phyloP scores from a whole-genome alignment of 805 yeast genomes.

The Teunomyces kruisii region DNA sequence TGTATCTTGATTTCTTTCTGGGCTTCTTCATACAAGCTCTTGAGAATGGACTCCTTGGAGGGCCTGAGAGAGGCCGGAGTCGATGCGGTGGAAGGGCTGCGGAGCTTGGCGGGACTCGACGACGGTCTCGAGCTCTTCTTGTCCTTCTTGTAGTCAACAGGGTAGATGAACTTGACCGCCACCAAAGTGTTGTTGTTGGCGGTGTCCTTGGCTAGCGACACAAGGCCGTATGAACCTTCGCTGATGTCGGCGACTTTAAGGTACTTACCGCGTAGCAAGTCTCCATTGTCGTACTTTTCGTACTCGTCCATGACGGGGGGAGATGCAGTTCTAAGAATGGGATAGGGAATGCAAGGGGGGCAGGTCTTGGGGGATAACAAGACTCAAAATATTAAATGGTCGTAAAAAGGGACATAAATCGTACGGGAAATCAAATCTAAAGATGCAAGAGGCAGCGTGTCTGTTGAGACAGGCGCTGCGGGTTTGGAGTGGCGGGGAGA shows the following conservation, averaged over 20 bases:
- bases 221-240: constrained; percentile 93
- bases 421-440: constrained; percentile 2
- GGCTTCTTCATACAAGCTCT: constrained; percentile 51
- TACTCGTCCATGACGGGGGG: constrained; percentile 36
- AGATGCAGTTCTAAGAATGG: background rate
- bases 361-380: background rate
- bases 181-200: constrained; percentile 49
- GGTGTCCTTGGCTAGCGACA: constrained; percentile 79
- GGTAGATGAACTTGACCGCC: constrained; percentile 83
- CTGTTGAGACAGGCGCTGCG: constrained; percentile 1
- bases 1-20: constrained; percentile 68
- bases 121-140: constrained; percentile 25
- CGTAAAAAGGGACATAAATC: constrained; percentile 3
- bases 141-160: constrained; percentile 42
- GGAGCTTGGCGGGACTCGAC: constrained; percentile 37
- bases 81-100: constrained; percentile 12
- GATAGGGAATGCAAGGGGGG: background rate
- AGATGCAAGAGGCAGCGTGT: constrained; percentile 1
- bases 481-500: background rate
- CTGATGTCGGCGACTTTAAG: constrained; percentile 71
- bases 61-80: constrained; percentile 10
- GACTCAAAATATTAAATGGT: constrained; percentile 3
- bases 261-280: constrained; percentile 61
- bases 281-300: constrained; percentile 38
- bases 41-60: constrained; percentile 24